Evolutionary conservation across 2,329 filamentous ascomycete species (phyloP).

Genomic region (Epichloe sp.): DNA sequence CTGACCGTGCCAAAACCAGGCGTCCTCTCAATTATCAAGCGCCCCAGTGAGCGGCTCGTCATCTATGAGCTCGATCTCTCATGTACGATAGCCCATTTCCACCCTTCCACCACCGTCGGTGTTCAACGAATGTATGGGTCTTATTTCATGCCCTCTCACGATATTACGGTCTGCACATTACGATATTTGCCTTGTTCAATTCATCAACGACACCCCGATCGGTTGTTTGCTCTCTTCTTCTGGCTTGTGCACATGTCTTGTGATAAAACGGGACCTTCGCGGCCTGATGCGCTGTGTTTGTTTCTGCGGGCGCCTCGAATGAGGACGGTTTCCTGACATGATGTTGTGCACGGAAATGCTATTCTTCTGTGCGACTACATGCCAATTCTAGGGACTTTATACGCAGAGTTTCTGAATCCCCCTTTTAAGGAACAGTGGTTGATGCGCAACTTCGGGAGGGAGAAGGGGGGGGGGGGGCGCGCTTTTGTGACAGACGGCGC

Average conservation of each 20-base stretch:
- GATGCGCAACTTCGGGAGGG: not conserved
- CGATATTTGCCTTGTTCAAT: slow-evolving; percentile 6
- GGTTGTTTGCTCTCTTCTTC: not conserved
- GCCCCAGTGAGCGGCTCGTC: slow-evolving; percentile 32
- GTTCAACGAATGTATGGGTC: slow-evolving; percentile 8
- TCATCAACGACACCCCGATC: slow-evolving; percentile 3
- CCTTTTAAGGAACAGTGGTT: not conserved
- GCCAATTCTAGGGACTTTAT: not conserved
- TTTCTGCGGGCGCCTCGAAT: not conserved
- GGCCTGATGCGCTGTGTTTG: not conserved
- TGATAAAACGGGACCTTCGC: not conserved
- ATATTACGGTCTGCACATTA: slow-evolving; percentile 11
- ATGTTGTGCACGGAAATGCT: not conserved
- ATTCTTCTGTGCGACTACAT: not conserved
- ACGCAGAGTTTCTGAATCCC: not conserved
- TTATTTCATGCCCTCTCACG: slow-evolving; percentile 11
- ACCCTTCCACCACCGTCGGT: slow-evolving; percentile 4
- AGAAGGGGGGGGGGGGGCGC: not conserved
- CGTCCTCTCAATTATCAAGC: slow-evolving; percentile 77
- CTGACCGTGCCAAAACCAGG: slow-evolving; percentile 29
- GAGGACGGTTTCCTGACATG: not conserved
- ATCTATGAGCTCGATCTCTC: slow-evolving; percentile 5
- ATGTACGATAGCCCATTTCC: slow-evolving; percentile 12
- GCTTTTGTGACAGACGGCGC: not conserved
- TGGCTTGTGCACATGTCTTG: not conserved